Conservation (phyloP, 106 monocot species). For the Xerophyta viscosa region DNA sequence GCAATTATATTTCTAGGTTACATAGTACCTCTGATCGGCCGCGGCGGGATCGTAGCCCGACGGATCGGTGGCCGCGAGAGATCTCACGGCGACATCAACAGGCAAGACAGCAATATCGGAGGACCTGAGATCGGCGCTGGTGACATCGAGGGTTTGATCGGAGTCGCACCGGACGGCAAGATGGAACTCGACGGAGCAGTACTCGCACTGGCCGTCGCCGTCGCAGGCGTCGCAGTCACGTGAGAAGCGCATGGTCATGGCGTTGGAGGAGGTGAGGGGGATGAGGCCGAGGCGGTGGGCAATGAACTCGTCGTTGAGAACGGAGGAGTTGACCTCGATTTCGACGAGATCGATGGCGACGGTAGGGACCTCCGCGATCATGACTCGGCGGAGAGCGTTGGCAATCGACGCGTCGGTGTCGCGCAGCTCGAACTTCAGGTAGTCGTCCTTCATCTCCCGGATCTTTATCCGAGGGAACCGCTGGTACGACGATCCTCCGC, state of each 20-base stretch:
- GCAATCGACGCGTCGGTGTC: conserved; percentile 90
- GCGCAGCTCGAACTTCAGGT: conserved; percentile 86
- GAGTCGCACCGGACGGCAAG: conserved; percentile 74
- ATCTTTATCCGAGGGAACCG: conserved; percentile 64
- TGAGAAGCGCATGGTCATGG: conserved; percentile 93
- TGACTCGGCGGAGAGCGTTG: conserved; percentile 92
- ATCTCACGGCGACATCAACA: conserved; percentile 44
- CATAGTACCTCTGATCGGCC: conserved; percentile 22
- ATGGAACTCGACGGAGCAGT: conserved; percentile 91
- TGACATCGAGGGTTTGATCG: conserved; percentile 91
- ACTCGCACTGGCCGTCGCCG: conserved; percentile 87
- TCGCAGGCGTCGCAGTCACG: conserved; percentile 93
- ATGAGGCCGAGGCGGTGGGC: conserved; percentile 91
- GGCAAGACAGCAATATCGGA: conserved; percentile 46
- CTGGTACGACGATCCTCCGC: conserved; percentile 52
- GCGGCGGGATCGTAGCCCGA: conserved; percentile 20
- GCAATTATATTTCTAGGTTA: background rate
- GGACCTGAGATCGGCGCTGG: conserved; percentile 62
- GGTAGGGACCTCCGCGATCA: conserved; percentile 91
- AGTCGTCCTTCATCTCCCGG: conserved; percentile 83
- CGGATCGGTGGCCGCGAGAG: conserved; percentile 8
- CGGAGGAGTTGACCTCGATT: conserved; percentile 85
- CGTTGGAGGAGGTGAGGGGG: conserved; percentile 56
- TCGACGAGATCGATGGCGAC: conserved; percentile 96
- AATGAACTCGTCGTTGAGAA: conserved; percentile 98